Conservation (phyloP, 1,139 yeast genomes). For the Eremothecium coryli region DNA sequence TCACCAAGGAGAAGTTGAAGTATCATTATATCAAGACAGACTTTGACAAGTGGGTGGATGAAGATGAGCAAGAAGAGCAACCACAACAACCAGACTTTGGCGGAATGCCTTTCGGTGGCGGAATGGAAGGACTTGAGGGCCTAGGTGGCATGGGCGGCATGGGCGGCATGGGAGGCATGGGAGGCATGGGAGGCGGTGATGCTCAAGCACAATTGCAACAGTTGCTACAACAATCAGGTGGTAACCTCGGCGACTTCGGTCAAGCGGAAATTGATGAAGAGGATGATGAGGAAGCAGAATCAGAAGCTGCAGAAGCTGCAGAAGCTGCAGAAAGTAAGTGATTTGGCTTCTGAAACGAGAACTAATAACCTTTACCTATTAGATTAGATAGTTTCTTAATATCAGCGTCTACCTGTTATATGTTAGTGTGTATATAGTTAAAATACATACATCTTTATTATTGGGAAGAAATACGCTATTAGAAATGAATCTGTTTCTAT, state of each 20-base stretch:
- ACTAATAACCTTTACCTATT: too few species aligned
- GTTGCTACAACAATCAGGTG: constrained; percentile 5
- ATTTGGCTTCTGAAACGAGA: neutral
- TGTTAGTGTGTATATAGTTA: too few species aligned
- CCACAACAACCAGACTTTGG: constrained; percentile 30
- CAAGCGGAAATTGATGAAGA: constrained; percentile 6
- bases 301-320: neutral
- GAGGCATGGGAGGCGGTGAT: constrained; percentile 6
- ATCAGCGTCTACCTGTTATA: too few species aligned
- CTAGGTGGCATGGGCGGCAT: constrained; percentile 7
- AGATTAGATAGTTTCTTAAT: too few species aligned
- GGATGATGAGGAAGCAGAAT: constrained; percentile 5
- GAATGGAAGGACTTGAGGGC: constrained; percentile 14
- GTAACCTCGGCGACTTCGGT: constrained; percentile 3
- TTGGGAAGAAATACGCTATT: too few species aligned
- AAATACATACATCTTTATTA: too few species aligned
- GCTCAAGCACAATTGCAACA: constrained; percentile 6
- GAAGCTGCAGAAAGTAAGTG: neutral
- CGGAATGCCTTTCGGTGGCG: constrained; percentile 31
- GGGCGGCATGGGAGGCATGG: constrained; percentile 8
- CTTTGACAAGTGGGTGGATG: constrained; percentile 95
- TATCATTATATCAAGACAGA: constrained; percentile 80
- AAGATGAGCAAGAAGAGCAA: constrained; percentile 76
- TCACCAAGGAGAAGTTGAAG: constrained; percentile 65
- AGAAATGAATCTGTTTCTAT: too few species aligned